Evolutionary conservation across 2,329 filamentous ascomycete species (phyloP), one percentile per base, ranked within the genome.

Genomic region (Lecanoromycetidae sp.): DNA sequence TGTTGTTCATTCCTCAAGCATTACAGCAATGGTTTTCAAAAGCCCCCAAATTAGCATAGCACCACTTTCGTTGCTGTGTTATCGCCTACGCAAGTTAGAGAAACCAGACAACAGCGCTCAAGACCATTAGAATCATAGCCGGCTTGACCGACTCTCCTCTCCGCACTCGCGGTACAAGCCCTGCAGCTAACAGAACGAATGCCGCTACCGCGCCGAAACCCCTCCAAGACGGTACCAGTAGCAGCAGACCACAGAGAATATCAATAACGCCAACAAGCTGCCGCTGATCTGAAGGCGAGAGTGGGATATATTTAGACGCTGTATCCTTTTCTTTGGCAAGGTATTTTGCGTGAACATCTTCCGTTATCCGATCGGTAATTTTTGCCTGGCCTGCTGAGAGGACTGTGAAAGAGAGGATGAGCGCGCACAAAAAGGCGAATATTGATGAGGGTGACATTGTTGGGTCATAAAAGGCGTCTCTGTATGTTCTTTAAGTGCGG

Each of bases 371-470:
- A 20, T 26, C 39, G 4, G 15, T 41, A 12, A 46, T 5, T 41
- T 39, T 46, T 12, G 36, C 29, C 4, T 32, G 10, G 12, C 44
- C 44, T 5, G 36, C 36, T 1, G 27, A 40, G 44, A 46, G 36
- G 8, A 46, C 29, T 19, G 27, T 39, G 36, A 15, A 46, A 12
- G 44, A 46, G 0, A 46, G 22, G n/a, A 46, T 2, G 8, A 46
- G 37, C 5, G 44, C 30, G 29, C 20, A 23, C 19, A 46, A 19
- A n/a, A 39, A 17, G 26, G 27, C 25, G 17, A 41, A 8, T 26
- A 37, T 30, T 9, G 36, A 29, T 10, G 44, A 1, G 29, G 41
- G 30, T 4, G 29, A 25, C 36, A 46, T 46, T 17, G 6, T 41
- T 10, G 5, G 17, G 25, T 13, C n/a, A n/a, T n/a, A n/a, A n/a